Evolutionary conservation across 257 asterid genomes (phyloP).

Genomic region (Rubia yunnanensis): DNA sequence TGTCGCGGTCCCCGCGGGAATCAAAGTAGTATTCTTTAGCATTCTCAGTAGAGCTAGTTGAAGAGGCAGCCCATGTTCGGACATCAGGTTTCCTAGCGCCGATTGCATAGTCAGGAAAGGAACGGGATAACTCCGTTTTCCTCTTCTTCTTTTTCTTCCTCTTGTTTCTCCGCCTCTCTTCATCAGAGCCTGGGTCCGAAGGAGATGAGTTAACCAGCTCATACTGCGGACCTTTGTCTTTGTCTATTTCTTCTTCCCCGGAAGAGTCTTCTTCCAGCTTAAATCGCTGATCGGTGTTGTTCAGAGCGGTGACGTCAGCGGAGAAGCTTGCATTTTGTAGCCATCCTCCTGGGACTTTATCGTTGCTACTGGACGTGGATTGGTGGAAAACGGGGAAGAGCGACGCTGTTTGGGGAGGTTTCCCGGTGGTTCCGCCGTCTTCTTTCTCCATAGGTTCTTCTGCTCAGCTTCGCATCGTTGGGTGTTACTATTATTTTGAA

Average conservation of each 20-base stretch:
- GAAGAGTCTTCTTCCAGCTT: constrained; percentile 21
- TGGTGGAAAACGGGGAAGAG: constrained; percentile 43
- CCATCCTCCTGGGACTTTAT: constrained; percentile 43
- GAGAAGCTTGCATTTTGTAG: constrained; percentile 74
- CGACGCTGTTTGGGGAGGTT: constrained; percentile 31
- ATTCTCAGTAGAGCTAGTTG: constrained; percentile 22
- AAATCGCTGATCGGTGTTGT: constrained; percentile 38
- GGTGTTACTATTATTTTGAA: too few species aligned
- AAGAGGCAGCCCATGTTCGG: constrained; percentile 48
- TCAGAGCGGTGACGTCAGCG: constrained; percentile 55
- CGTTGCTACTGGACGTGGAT: constrained; percentile 20
- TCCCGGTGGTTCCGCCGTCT: constrained; percentile 6
- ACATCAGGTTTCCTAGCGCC: constrained; percentile 54
- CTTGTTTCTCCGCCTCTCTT: constrained; percentile 19
- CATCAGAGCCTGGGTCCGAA: constrained; percentile 38
- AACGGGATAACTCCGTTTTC: constrained; percentile 21
- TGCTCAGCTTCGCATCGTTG: too few species aligned
- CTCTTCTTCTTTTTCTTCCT: constrained; percentile 36
- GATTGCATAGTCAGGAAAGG: constrained; percentile 28
- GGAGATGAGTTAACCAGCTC: constrained; percentile 55
- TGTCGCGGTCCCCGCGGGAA: constrained; percentile 82
- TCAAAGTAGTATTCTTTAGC: constrained; percentile 81
- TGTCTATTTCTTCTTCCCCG: constrained; percentile 25
- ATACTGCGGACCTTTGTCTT: constrained; percentile 27
- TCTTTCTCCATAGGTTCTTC: constrained; percentile 5